Base-by-base conservation (phyloP, 192 early-diverging fungal genomes). In the Coemansia sp. region DNA sequence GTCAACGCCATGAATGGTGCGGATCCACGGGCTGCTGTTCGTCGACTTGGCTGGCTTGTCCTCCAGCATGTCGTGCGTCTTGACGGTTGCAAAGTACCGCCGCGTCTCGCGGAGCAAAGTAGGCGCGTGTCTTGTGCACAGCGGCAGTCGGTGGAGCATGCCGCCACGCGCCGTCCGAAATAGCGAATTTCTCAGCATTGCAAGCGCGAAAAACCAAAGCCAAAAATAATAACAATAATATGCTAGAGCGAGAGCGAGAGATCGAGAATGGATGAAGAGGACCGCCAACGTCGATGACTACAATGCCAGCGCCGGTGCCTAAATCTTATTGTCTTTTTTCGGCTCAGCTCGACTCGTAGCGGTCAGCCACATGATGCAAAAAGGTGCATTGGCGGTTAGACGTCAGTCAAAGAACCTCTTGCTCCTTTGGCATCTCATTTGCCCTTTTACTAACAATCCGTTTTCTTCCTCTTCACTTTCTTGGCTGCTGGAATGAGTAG, bases 131-230 rank as follows among this genome's bases (percentile, higher is more conserved):
- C 35, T 53, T 25, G 15, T 6, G 29, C 35, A 15, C n/a, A 19
- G 35, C 7, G 19, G 9, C 2, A 32, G 56, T 14, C 32, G 20
- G 14, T n/a, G 20, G 17, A 3, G 22, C 3, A 22, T 24, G 24
- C 59, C 4, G 59, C 39, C 39, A n/a, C 40, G 25, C 59, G 59
- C 39, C 24, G 59, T 25, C 19, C 42, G 45, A n/a, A 38, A 54
- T 46, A 74, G 32, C 32, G 57, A 60, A 38, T 56, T 74, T 40
- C 66, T 61, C 39, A 68, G 61, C 72, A 74, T 74, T 24, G 27
- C 27, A 12, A 49, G 25, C 24, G 12, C 43, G 6, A 17, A 32
- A 37, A 46, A n/a, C n/a, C n/a, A n/a, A n/a, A n/a, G n/a, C n/a
- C 20, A 64, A 64, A 49, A 38, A 51, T 6, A 46, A 27, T 24